Evolutionary conservation across 352 stramenopile species (phyloP), one percentile per base, ranked within the genome.

Genomic region (Globisporangium takayamanum): DNA sequence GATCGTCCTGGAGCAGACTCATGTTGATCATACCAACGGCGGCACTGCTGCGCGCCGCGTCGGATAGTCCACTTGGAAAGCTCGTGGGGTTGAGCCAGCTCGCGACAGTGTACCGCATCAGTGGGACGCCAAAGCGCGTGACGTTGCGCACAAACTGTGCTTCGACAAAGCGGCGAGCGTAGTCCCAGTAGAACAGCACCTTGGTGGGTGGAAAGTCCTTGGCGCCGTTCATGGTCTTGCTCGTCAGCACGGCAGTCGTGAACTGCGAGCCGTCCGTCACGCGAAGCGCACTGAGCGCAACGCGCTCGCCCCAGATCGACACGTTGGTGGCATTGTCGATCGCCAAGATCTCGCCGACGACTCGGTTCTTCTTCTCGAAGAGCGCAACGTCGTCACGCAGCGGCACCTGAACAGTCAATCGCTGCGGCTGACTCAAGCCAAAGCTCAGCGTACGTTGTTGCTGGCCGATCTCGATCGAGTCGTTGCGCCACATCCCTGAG

Each of bases 241-340:
- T 64, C 10, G 66, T 45, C 18, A 79, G 53, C 8, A 87, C 37
- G 1, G 64, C 64, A 1, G 73, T 88, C 20, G 69, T 72, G 64
- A 89, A 89, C 53, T 87, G 76, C 6, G 76, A 84, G 8, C 78
- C 69, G 33, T 89, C 76, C 0, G 76, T 87, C 12, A 73, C 60
- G 4, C 70, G 63, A 20, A 66, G 36, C 5, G 48, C 54, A 3
- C 22, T 58, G 10, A 87, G 59, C 28, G 61, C 48, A 6, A 79
- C 62, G 8, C 49, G 55, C 28, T 66, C 51, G 14, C 67, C 74
- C 49, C 70, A 72, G 1, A 78, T 60, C 20, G 63, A 58, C 46
- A 82, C 51, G 0, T 62, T 46, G 0, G 62, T 68, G 5, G 46
- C 67, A 30, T 60, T 66, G 44, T 89, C 69, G 12, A 86, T 55